Conservation (phyloP, 208 protist genomes). For the Herpetomonas samuelpessoai region DNA sequence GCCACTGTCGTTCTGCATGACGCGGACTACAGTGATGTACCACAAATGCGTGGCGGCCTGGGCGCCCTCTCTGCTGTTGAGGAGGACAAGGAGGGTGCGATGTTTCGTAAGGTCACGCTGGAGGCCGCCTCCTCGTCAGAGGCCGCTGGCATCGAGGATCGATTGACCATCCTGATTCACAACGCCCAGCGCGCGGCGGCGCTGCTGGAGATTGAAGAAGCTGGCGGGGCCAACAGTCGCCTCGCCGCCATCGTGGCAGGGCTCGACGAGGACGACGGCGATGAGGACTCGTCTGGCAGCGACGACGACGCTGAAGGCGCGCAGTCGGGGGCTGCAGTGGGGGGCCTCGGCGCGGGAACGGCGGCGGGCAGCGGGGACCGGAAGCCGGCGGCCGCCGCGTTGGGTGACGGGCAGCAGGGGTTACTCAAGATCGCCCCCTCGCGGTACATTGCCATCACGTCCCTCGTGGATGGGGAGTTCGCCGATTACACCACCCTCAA, state of each 20-base stretch:
- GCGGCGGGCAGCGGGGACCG: conserved; percentile 15
- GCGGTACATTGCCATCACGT: conserved; percentile 81
- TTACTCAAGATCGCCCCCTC: conserved; percentile 54
- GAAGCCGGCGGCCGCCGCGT: conserved; percentile 10
- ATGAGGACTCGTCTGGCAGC: conserved; percentile 30
- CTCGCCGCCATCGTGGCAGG: conserved; percentile 9
- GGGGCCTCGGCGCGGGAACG: conserved; percentile 15
- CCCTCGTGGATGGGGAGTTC: conserved; percentile 87
- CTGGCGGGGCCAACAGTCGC: conserved; percentile 15
- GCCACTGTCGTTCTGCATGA: conserved; percentile 21
- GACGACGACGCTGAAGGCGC: conserved; percentile 25
- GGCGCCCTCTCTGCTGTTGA: not conserved
- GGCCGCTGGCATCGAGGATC: conserved; percentile 32
- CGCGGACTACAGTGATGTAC: not conserved
- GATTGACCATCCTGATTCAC: conserved; percentile 40
- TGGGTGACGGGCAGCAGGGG: conserved; percentile 23
- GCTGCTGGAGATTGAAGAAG: conserved; percentile 48
- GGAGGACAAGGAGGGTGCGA: conserved; percentile 2
- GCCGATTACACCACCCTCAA: conserved; percentile 84
- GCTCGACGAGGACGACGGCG: conserved; percentile 21
- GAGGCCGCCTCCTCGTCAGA: conserved; percentile 32
- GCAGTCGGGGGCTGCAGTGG: conserved; percentile 1
- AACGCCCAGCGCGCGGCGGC: conserved; percentile 46
- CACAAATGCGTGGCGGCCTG: not conserved
- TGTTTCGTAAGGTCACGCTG: conserved; percentile 53